A percentile compares a stretch with the other conserved stretches of the same genome.
These are phyloP conservation scores for Inga laurina DNA, from an alignment of 306 rosid species.

Conservation along the genomic window DNA sequence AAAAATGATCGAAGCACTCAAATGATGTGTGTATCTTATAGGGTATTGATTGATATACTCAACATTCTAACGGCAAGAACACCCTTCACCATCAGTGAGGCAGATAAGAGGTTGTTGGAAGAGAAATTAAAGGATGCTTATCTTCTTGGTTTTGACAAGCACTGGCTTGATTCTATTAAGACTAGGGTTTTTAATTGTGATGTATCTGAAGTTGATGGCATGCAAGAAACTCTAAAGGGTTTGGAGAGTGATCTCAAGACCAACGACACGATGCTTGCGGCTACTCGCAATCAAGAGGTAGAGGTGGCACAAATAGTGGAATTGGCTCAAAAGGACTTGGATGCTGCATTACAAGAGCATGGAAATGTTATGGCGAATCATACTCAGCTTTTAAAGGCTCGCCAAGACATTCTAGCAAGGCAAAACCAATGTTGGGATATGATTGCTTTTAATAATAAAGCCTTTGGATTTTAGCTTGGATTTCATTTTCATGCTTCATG, in stretches of 20 bases:
- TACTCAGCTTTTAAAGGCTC: neutral
- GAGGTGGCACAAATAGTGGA: neutral
- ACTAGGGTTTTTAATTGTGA: too few relatives aligned
- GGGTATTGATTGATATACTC: neutral
- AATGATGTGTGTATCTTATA: too few relatives aligned
- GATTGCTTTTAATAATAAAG: neutral
- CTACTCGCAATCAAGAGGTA: neutral
- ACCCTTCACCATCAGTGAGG: neutral
- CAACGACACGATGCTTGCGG: neutral
- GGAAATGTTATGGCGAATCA: neutral
- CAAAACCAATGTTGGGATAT: neutral
- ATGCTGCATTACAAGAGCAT: neutral
- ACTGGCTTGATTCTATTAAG: neutral
- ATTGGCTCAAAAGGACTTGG: neutral
- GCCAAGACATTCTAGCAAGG: neutral
- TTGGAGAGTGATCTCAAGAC: neutral
- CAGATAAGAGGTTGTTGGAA: neutral
- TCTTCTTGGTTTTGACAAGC: neutral
- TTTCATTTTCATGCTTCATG: neutral
- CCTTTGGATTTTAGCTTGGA: neutral
- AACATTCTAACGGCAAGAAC: neutral
- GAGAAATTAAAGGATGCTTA: neutral
- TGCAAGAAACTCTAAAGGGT: neutral
- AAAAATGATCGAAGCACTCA: too few relatives aligned
- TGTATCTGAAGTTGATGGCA: too few relatives aligned